These are phyloP conservation scores for Pneumocystis carinii DNA, from an alignment of 1,139 yeast genomes.

Conservation along the genomic window DNA sequence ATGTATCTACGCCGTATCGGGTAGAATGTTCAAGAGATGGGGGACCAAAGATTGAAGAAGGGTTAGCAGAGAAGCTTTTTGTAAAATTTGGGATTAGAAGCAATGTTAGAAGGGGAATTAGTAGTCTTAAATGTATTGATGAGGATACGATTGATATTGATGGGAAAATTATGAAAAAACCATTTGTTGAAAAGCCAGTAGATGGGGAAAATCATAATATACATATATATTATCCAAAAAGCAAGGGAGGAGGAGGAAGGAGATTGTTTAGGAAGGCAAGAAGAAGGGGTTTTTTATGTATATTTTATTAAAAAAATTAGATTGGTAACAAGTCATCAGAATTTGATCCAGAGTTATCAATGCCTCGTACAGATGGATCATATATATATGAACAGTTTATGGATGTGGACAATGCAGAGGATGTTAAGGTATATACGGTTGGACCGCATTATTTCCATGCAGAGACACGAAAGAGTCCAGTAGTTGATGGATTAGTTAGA, in stretches of 20 bases:
- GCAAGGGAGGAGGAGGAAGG: slow-evolving; percentile 96
- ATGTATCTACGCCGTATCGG: slow-evolving; percentile 78
- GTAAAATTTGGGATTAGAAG: slow-evolving; percentile 43
- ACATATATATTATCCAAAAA: slow-evolving; percentile 73
- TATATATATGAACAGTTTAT: slow-evolving; percentile 85
- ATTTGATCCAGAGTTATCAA: slow-evolving; percentile 63
- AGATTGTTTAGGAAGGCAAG: slow-evolving; percentile 60
- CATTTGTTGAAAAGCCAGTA: slow-evolving; percentile 96
- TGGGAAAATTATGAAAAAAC: slow-evolving; percentile 60
- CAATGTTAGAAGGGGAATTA: slow-evolving; percentile 57
- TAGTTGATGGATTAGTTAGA: slow-evolving; percentile 94
- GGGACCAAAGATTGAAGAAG: slow-evolving; percentile 64
- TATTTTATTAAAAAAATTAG: neutral
- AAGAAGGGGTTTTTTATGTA: neutral
- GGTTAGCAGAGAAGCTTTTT: slow-evolving; percentile 34
- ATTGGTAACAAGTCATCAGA: slow-evolving; percentile 96
- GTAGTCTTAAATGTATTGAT: slow-evolving; percentile 45
- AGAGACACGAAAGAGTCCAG: slow-evolving; percentile 95
- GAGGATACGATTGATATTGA: slow-evolving; percentile 69
- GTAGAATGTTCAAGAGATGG: slow-evolving; percentile 89
- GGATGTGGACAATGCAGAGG: slow-evolving; percentile 97
- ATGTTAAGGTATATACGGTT: slow-evolving; percentile 95
- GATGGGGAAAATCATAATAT: slow-evolving; percentile 98
- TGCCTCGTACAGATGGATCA: slow-evolving; percentile 81
- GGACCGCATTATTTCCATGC: slow-evolving; percentile 89